Conservation (phyloP, 75 land plant species). For the Isoetes taiwanensis region DNA sequence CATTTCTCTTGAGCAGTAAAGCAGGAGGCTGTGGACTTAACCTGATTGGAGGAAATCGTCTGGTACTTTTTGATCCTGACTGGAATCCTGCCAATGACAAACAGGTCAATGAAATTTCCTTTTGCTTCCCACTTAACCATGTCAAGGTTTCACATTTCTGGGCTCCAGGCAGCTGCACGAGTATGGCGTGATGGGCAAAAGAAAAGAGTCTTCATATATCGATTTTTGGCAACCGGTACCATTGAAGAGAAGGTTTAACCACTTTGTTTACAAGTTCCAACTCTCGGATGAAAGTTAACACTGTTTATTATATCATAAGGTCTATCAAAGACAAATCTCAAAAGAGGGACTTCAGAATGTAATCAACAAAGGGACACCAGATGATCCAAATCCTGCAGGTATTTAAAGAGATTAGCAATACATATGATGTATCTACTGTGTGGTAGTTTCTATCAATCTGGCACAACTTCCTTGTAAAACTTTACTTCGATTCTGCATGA, state of each 20-base stretch:
- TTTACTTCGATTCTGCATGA: no score
- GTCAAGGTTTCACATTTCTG: no score
- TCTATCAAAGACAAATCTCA: conserved; percentile 95
- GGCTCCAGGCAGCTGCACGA: conserved; percentile 85
- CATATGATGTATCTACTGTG: no score
- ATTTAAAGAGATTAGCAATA: no score
- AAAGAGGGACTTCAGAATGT: conserved; percentile 99
- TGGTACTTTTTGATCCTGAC: conserved; percentile 98
- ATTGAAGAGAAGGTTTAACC: conserved; percentile 88
- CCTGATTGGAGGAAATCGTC: conserved; percentile 90
- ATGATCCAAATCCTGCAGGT: conserved; percentile 41
- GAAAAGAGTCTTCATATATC: conserved; percentile 89
- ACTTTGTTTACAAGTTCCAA: neutral
- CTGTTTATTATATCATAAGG: conserved; percentile 24
- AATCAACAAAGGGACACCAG: conserved; percentile 59
- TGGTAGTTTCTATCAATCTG: no score
- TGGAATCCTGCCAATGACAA: conserved; percentile 99
- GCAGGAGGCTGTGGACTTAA: conserved; percentile 99
- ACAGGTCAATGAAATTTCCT: conserved; percentile 40
- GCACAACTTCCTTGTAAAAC: no score
- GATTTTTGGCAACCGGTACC: conserved; percentile 86
- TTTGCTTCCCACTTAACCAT: no score
- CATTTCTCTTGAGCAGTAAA: conserved; percentile 90
- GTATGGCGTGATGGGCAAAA: conserved; percentile 99
- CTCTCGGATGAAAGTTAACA: neutral